These are phyloP conservation scores for Martiniozyma abietophila DNA, from an alignment of 805 yeast species.

Conservation along the genomic window DNA sequence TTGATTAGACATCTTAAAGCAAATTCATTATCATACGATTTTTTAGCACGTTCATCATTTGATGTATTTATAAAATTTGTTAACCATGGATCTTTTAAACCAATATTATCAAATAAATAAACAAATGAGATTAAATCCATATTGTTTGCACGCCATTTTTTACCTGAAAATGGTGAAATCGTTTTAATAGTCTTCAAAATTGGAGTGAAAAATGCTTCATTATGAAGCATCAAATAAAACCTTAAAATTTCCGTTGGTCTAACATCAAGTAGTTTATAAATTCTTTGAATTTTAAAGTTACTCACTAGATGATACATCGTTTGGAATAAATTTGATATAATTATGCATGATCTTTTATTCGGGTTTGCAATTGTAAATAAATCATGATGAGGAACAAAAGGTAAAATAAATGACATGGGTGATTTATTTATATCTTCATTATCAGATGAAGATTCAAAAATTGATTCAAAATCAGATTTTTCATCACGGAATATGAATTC, in stretches of 20 bases:
- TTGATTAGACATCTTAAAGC: constrained; percentile 73
- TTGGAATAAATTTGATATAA: constrained; percentile 42
- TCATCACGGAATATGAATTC: constrained; percentile 9
- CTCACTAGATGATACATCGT: constrained; percentile 46
- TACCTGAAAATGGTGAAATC: constrained; percentile 81
- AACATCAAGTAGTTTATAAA: constrained; percentile 49
- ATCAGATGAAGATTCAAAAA: constrained; percentile 11
- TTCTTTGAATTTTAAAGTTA: constrained; percentile 64
- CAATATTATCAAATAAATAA: constrained; percentile 63
- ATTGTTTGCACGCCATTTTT: constrained; percentile 87
- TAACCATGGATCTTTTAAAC: constrained; percentile 79
- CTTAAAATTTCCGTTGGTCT: constrained; percentile 58
- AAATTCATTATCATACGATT: constrained; percentile 77
- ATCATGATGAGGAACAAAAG: constrained; percentile 22
- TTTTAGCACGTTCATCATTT: constrained; percentile 61
- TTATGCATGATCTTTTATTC: constrained; percentile 35
- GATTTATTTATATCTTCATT: constrained; percentile 9
- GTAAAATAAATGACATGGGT: constrained; percentile 19
- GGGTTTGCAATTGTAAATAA: constrained; percentile 16
- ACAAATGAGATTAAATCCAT: constrained; percentile 91
- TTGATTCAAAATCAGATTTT: constrained; percentile 10
- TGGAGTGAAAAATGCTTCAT: constrained; percentile 54
- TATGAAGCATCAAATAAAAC: constrained; percentile 50
- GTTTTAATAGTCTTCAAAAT: constrained; percentile 67
- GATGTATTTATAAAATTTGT: constrained; percentile 74